phyloP scores from a whole-genome alignment of 108 stramenopile genomes.

The Cyclotella atomus region DNA sequence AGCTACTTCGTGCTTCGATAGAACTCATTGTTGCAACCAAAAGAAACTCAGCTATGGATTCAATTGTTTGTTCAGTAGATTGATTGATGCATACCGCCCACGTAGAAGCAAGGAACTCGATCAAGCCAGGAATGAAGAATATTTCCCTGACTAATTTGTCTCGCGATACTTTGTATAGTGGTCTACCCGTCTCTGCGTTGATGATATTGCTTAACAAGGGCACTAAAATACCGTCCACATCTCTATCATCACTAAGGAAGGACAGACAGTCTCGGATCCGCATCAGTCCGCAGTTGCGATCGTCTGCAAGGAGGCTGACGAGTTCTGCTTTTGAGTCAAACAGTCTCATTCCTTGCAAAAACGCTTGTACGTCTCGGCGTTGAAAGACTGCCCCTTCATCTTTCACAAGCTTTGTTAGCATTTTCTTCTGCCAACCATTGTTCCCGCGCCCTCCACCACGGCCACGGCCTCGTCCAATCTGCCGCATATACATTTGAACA shows the following conservation, averaged over 20 bases:
- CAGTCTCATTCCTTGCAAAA: constrained; percentile 44
- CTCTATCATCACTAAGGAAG: constrained; percentile 19
- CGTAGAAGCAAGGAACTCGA: constrained; percentile 20
- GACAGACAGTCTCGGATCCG: constrained; percentile 43
- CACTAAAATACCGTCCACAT: constrained; percentile 31
- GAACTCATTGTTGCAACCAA: constrained; percentile 22
- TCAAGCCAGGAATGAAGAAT: constrained; percentile 29
- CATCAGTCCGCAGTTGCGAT: constrained; percentile 29
- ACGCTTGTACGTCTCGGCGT: constrained; percentile 11
- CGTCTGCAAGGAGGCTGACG: constrained; percentile 33
- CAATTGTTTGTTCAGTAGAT: constrained; percentile 7
- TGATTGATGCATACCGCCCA: constrained; percentile 6
- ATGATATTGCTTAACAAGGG: constrained; percentile 40
- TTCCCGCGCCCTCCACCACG: not conserved
- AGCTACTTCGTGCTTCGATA: constrained; percentile 43
- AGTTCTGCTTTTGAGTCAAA: constrained; percentile 53
- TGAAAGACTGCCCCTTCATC: constrained; percentile 26
- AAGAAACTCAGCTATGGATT: constrained; percentile 36
- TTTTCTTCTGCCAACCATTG: constrained; percentile 16
- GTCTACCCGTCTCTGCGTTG: constrained; percentile 33
- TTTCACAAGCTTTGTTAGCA: constrained; percentile 34
- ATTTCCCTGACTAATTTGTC: constrained; percentile 20
- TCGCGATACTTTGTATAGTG: constrained; percentile 33
- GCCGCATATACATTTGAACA: not conserved
- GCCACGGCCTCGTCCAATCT: not conserved